These are phyloP conservation scores for Vaccinium corymbosum DNA, from an alignment of 148 eudicot genomes.

Conservation along the genomic window DNA sequence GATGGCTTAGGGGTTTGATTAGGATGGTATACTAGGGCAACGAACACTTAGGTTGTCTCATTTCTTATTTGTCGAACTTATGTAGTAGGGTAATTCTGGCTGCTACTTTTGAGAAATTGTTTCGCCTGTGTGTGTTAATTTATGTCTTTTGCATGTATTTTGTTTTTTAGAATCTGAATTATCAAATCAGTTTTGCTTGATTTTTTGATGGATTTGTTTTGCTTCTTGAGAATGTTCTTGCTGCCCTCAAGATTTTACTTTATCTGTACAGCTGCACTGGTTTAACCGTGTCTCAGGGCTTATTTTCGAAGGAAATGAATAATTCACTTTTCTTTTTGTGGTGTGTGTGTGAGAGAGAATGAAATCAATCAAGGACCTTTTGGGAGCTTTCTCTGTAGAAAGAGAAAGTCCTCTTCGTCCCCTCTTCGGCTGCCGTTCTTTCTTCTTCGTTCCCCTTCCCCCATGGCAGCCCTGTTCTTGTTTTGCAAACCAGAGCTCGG, in stretches of 20 bases:
- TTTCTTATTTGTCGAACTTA: neutral
- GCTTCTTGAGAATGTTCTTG: neutral
- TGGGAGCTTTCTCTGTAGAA: neutral
- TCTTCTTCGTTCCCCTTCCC: too few relatives aligned
- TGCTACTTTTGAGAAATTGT: neutral
- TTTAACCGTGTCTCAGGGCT: neutral
- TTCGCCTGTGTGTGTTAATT: neutral
- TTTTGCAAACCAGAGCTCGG: too few relatives aligned
- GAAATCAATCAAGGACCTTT: neutral
- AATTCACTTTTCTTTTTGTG: too few relatives aligned
- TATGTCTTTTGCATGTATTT: neutral
- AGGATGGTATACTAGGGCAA: constrained; percentile 67
- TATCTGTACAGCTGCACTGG: neutral
- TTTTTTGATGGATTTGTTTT: neutral
- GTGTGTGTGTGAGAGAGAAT: neutral
- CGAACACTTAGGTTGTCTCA: constrained; percentile 28
- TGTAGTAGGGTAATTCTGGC: constrained; percentile 2
- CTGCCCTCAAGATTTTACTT: neutral
- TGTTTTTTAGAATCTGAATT: neutral
- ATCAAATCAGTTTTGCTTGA: neutral
- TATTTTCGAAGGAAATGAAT: too few relatives aligned
- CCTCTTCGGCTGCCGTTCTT: too few relatives aligned
- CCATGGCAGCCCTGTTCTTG: too few relatives aligned
- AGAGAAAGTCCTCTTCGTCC: neutral
- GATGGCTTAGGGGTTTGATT: constrained; percentile 40